Conservation (phyloP, 176 grass and related monocot genomes). For the Oryza brachyantha region DNA sequence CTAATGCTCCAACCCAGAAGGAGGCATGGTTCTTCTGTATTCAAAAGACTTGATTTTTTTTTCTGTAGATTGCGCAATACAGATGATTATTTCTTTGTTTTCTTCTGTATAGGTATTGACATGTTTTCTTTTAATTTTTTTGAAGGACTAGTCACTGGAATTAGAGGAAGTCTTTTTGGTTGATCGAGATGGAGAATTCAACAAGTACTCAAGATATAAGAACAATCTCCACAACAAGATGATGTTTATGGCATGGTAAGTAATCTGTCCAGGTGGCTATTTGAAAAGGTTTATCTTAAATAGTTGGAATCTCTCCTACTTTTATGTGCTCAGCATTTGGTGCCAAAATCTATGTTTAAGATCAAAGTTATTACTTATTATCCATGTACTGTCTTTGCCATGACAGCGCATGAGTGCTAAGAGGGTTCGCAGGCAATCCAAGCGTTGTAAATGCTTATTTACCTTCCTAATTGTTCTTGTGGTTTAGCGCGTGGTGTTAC, state of each 20-base stretch:
- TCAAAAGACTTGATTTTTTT: background rate
- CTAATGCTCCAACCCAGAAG: slow-evolving; percentile 97
- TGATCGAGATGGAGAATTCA: slow-evolving; percentile 82
- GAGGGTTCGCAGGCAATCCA: background rate
- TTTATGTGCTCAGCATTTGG: background rate
- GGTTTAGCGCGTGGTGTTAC: background rate
- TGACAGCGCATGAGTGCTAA: too few relatives aligned
- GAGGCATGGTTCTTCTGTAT: slow-evolving; percentile 50
- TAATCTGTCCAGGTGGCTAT: background rate
- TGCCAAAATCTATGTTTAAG: slow-evolving; percentile 1
- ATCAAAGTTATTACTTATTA: too few relatives aligned
- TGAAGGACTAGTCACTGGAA: slow-evolving; percentile 88
- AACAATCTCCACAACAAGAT: slow-evolving; percentile 89
- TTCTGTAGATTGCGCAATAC: slow-evolving; percentile 5
- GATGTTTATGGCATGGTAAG: slow-evolving; percentile 95
- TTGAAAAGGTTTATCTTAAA: background rate
- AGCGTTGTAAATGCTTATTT: background rate
- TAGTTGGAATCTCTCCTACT: too few relatives aligned
- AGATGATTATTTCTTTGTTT: background rate
- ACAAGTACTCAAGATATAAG: slow-evolving; percentile 70
- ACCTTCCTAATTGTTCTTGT: background rate
- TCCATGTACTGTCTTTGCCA: too few relatives aligned
- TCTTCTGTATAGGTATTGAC: background rate
- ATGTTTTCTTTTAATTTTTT: background rate
- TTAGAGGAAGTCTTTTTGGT: slow-evolving; percentile 88